Conservation (phyloP, 2,329 filamentous ascomycete species). For the Pseudogymnoascus destructans region DNA sequence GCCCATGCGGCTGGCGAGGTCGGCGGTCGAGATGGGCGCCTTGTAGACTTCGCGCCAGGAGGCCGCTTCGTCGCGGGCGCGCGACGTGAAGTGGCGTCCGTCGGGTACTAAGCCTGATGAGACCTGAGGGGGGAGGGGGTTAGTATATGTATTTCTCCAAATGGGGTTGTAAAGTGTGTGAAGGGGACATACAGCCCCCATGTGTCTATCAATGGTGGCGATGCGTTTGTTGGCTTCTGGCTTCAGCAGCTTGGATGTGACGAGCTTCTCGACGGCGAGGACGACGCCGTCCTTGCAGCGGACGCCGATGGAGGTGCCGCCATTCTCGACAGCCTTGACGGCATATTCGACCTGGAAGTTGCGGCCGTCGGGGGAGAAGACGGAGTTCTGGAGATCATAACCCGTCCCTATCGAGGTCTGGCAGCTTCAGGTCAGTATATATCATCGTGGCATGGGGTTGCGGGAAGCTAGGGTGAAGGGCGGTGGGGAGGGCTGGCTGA, state of each 20-base stretch:
- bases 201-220: slow-evolving; percentile 82
- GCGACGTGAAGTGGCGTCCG: slow-evolving; percentile 85
- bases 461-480: neutral
- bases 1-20: slow-evolving; percentile 85
- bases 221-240: slow-evolving; percentile 94
- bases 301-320: slow-evolving; percentile 90
- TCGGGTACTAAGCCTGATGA: slow-evolving; percentile 91
- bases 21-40: slow-evolving; percentile 75
- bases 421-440: neutral
- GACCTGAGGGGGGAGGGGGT: slow-evolving; percentile 47
- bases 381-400: slow-evolving; percentile 98
- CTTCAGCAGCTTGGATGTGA: slow-evolving; percentile 91
- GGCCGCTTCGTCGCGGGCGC: slow-evolving; percentile 84
- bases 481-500: neutral
- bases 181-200: slow-evolving; percentile 63
- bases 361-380: slow-evolving; percentile 96
- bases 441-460: neutral
- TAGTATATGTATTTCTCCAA: neutral
- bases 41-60: slow-evolving; percentile 92
- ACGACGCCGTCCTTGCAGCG: slow-evolving; percentile 95
- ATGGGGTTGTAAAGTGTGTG: neutral
- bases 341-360: slow-evolving; percentile 99
- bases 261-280: slow-evolving; percentile 90
- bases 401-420: slow-evolving; percentile 99
- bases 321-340: slow-evolving; percentile 96